Base-by-base conservation (phyloP, 176 grass and related monocot genomes). In the Carex parvula region DNA sequence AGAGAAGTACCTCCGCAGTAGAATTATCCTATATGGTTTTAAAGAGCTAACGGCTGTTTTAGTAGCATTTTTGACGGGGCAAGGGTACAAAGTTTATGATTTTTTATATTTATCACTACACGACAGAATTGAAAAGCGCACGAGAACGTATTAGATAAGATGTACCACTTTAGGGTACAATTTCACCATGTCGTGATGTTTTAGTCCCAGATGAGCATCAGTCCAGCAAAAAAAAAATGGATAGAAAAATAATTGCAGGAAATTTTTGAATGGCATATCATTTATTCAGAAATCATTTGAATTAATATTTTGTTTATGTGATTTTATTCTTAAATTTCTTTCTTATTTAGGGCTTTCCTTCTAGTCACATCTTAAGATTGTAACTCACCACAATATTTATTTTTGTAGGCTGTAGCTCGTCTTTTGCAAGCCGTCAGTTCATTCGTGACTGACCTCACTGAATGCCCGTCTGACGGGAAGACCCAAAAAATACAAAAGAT, bases 251-350 rank as follows among this genome's bases (percentile, higher is more conserved):
- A 37, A 66, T 6, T 15, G 4, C 3, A 17, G 2, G 70, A 73
- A 24, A 20, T 50, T 21, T 55, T 15, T 29, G 21, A 77, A 29
- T 76, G 55, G 14, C 50, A 56, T 55, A 54, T 57, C 12, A 18
- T 30, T 55, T 55, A 77, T 16, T 24, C 9, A 77, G 17, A 56
- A 56, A 15, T 26, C 21, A 57, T 77, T 55, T 70, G 9, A 74
- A 84, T 73, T 42, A 42, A 41, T 61, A 21, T 74, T 64, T 52
- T 60, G 26, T 18, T 50, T 85, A 30, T 85, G 77, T 46, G 15
- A 64, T 21, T 63, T 54, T 42, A 44, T 14, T 41, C 35, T 63
- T 1, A 42, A 41, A 42, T 39, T 42, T 13, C 29, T 44, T 81
- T 42, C 8, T 42, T 2, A 10, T 64, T 63, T 32, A 42, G n/a